Evolutionary conservation across 2,329 filamentous ascomycete species (phyloP).

Genomic region (Volutella citrinella): DNA sequence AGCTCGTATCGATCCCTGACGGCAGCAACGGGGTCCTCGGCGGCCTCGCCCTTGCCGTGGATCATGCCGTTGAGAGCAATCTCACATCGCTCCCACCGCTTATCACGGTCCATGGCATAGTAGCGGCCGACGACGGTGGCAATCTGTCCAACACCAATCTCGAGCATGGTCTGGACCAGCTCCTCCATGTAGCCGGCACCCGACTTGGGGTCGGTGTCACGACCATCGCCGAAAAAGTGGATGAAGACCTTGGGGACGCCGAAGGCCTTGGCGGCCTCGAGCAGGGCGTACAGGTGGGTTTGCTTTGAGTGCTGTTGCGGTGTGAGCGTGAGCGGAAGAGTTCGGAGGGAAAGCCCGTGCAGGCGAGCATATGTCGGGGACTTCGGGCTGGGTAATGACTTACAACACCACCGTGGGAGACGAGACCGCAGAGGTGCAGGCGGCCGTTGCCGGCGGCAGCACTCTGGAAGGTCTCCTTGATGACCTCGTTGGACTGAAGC

Average conservation of each 20-base stretch:
- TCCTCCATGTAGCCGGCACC: slow-evolving; percentile 84
- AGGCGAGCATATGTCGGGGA: not conserved
- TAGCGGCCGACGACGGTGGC: slow-evolving; percentile 94
- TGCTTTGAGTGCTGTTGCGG: slow-evolving; percentile 80
- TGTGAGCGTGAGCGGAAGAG: slow-evolving; percentile 10
- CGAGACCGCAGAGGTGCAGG: slow-evolving; percentile 85
- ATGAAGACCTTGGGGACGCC: slow-evolving; percentile 90
- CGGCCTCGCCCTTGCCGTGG: slow-evolving; percentile 81
- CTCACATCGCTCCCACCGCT: slow-evolving; percentile 96
- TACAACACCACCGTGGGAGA: slow-evolving; percentile 92
- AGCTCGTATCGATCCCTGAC: slow-evolving; percentile 86
- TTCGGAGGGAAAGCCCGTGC: slow-evolving; percentile 1
- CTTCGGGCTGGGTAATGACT: slow-evolving; percentile 25
- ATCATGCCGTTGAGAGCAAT: slow-evolving; percentile 84
- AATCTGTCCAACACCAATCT: slow-evolving; percentile 82
- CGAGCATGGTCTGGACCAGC: slow-evolving; percentile 74
- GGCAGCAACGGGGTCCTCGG: slow-evolving; percentile 78
- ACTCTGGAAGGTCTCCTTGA: slow-evolving; percentile 71
- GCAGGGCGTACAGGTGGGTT: slow-evolving; percentile 82
- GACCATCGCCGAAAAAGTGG: slow-evolving; percentile 98
- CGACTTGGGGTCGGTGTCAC: slow-evolving; percentile 97
- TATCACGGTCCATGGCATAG: slow-evolving; percentile 99
- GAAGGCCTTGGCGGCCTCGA: slow-evolving; percentile 86
- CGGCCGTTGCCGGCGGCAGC: slow-evolving; percentile 88
- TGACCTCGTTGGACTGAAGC: slow-evolving; percentile 70